Evolutionary conservation across 345 rosid genomes (phyloP), one percentile per base, ranked within the genome.

Genomic region (Microcos paniculata): DNA sequence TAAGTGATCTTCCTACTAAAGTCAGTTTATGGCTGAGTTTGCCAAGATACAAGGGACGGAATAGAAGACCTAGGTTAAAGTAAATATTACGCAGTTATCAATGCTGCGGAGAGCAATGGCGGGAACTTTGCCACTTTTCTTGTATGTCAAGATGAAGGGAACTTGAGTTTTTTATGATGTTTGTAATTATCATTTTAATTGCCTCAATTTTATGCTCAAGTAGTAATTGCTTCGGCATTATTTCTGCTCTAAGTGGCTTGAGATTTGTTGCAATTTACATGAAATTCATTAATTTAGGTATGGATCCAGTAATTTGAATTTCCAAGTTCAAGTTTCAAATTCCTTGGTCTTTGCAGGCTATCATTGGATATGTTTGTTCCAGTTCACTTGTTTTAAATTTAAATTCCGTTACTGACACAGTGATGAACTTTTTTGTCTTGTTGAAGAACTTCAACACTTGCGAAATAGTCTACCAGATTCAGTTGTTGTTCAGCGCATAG

Each of bases 401-500:
- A 53, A 23, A n/a, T n/a, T 53, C 12, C 24, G 40, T 35, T 35
- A 3, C 40, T 35, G 40, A 2, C 40, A 35, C 16, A 53, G 8
- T 57, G 13, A 57, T 57, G 13, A 10, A 26, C 13, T 28, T 40
- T 40, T 38, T 49, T 43, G 12, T 59, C 40, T 62, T 74, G 21
- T 74, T 75, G 66, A 62, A 96, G 98, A 96, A 81, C 97, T 96
- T 82, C 96, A 94, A 62, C 98, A 92, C 76, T 82, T 96, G 90
- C 90, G 96, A 75, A 92, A 96, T 73, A 96, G 97, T 82, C 85
- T 94, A 70, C 99, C 99, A 26, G 98, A 94, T 81, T 77, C 73
- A 85, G 97, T 96, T 53, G 95, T 92, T 53, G 97, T 96, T 73
- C 98, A 89, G 84, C 85, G 99, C 46, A 84, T 92, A n/a, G 98